These are phyloP conservation scores for Atkinsonella texensis DNA, from an alignment of 2,329 filamentous ascomycete species.

Conservation along the genomic window DNA sequence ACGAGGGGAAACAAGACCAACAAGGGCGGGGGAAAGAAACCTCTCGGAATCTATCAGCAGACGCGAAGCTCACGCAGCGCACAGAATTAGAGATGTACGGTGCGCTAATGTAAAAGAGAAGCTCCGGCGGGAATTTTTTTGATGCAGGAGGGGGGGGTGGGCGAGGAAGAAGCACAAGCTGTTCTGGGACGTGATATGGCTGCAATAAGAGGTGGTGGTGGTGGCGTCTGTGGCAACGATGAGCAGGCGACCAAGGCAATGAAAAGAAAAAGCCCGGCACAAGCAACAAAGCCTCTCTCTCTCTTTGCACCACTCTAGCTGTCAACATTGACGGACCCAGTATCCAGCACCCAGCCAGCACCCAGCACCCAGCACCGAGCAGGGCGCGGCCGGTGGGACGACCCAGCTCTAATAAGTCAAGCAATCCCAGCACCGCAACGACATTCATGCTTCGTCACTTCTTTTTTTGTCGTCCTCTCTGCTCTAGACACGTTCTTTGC, in stretches of 20 bases:
- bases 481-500: too few species aligned
- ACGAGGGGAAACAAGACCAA: slow-evolving; percentile 19
- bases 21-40: slow-evolving; percentile 16
- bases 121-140: not conserved
- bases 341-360: not conserved
- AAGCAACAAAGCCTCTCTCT: too few species aligned
- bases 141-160: slow-evolving; percentile 1
- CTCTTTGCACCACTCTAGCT: not conserved
- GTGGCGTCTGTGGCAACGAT: not conserved
- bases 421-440: not conserved
- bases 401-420: not conserved
- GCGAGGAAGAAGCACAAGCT: slow-evolving; percentile 4
- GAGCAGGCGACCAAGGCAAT: not conserved
- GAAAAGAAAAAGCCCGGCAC: not conserved
- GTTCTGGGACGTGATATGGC: slow-evolving; percentile 2
- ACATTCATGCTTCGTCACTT: not conserved
- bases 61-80: slow-evolving; percentile 15
- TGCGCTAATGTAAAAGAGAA: slow-evolving; percentile 9
- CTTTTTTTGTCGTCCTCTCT: too few species aligned
- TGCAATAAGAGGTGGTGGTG: not conserved
- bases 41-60: slow-evolving; percentile 10
- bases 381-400: not conserved
- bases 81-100: slow-evolving; percentile 13
- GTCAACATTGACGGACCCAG: not conserved
- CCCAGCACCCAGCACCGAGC: not conserved